phyloP scores from a whole-genome alignment of 2,329 filamentous ascomycete genomes.

The Aspergillus sclerotialis region DNA sequence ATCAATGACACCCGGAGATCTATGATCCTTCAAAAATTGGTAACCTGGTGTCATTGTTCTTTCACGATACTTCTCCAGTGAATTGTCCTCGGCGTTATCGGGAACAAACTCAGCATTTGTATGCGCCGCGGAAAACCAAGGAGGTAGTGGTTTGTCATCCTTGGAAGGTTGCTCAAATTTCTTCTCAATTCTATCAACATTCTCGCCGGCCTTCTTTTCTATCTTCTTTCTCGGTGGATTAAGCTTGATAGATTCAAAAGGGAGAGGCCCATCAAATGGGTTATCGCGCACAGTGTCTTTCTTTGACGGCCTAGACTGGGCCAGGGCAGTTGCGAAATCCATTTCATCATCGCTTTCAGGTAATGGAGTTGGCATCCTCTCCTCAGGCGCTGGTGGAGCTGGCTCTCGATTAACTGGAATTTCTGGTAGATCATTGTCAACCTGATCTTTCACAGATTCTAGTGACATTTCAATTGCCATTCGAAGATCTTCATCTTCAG shows the following conservation, averaged over 20 bases:
- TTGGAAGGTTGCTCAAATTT: conserved; percentile 28
- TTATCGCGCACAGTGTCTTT: conserved; percentile 40
- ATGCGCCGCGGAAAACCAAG: conserved; percentile 39
- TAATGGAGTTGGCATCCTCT: conserved; percentile 23
- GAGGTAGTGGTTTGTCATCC: conserved; percentile 32
- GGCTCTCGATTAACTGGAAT: conserved; percentile 37
- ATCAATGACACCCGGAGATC: conserved; percentile 33
- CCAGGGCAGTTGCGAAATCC: conserved; percentile 69
- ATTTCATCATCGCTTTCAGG: conserved; percentile 63
- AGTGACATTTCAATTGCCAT: conserved; percentile 81
- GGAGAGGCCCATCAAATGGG: conserved; percentile 71
- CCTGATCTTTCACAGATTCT: conserved; percentile 38
- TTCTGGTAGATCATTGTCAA: conserved; percentile 34
- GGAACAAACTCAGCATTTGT: conserved; percentile 25
- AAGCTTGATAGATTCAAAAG: conserved; percentile 75
- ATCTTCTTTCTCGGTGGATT: conserved; percentile 48
- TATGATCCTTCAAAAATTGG: conserved; percentile 22
- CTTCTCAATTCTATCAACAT: conserved; percentile 60
- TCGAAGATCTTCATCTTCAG: conserved; percentile 68
- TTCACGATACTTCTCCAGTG: conserved; percentile 18
- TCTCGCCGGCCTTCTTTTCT: conserved; percentile 47
- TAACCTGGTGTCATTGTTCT: conserved; percentile 14
- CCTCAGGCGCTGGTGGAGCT: conserved; percentile 28
- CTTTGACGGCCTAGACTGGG: conserved; percentile 60
- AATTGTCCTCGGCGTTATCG: conserved; percentile 16